Percentiles rank a stretch among this genome's conserved stretches.
Evolutionary conservation across 1,139 yeast species (phyloP).

Genomic region (Lodderomyces pseudojiufengensis): DNA sequence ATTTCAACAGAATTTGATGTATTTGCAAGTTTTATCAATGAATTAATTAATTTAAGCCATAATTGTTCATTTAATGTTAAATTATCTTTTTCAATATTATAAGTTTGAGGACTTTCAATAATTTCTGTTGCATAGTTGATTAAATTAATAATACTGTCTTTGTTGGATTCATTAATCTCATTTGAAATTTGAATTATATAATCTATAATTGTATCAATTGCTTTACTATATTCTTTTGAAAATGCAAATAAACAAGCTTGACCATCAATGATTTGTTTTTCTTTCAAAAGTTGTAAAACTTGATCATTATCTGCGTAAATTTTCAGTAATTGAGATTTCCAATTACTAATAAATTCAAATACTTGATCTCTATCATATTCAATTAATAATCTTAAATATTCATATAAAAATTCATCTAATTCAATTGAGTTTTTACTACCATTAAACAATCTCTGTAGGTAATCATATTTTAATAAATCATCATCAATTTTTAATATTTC

Average conservation of each 20-base stretch:
- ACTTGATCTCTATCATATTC: constrained; percentile 18
- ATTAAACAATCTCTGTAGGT: constrained; percentile 23
- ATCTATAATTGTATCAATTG: constrained; percentile 18
- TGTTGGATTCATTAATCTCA: constrained; percentile 11
- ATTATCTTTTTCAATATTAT: constrained; percentile 14
- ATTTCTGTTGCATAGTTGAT: constrained; percentile 34
- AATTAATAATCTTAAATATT: constrained; percentile 32
- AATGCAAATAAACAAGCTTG: constrained; percentile 19
- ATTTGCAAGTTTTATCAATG: constrained; percentile 21
- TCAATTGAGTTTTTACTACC: neutral
- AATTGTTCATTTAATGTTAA: constrained; percentile 29
- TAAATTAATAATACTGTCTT: constrained; percentile 23
- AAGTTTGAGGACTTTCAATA: constrained; percentile 23
- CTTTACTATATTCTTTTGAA: constrained; percentile 9
- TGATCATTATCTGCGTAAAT: constrained; percentile 16
- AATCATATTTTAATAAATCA: constrained; percentile 21
- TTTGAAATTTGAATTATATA: constrained; percentile 16
- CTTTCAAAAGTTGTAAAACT: constrained; percentile 20
- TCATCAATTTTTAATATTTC: constrained; percentile 30
- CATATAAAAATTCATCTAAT: neutral
- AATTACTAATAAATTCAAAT: constrained; percentile 17
- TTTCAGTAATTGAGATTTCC: constrained; percentile 6
- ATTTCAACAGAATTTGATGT: constrained; percentile 13
- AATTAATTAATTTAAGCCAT: constrained; percentile 37
- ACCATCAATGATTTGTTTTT: constrained; percentile 25